Conservation (phyloP, 345 rosid species). For the Syzygium aromaticum region DNA sequence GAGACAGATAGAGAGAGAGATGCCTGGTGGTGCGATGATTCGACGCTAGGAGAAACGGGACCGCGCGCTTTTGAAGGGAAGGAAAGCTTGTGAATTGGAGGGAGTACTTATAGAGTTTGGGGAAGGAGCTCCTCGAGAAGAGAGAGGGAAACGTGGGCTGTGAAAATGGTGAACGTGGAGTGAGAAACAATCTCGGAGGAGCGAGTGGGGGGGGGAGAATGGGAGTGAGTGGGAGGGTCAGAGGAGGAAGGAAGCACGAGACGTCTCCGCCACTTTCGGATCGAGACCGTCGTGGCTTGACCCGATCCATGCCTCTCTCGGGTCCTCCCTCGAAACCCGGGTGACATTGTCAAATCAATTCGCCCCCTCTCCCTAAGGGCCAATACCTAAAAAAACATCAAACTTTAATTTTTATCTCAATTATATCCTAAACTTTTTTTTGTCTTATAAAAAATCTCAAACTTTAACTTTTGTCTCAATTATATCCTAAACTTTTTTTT, state of each 20-base stretch:
- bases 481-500: no score
- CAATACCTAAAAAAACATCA: no score
- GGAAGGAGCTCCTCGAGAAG: background rate
- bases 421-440: no score
- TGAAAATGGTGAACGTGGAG: background rate
- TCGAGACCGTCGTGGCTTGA: background rate
- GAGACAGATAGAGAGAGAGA: background rate
- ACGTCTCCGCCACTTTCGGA: background rate
- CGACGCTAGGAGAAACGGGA: background rate
- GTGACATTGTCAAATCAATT: background rate
- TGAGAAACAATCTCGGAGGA: background rate
- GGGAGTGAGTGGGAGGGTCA: background rate
- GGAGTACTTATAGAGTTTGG: background rate
- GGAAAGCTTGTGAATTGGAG: background rate
- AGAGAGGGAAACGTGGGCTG: background rate
- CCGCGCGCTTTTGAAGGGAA: background rate
- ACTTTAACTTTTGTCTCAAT: no score
- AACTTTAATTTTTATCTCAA: no score
- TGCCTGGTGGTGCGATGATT: background rate
- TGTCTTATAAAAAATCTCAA: no score
- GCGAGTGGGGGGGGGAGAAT: background rate
- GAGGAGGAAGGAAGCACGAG: background rate
- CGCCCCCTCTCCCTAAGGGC: background rate
- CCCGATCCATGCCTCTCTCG: constrained; percentile 6
- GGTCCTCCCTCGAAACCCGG: background rate